These are phyloP conservation scores for Fusarium graminum DNA, from an alignment of 2,329 filamentous ascomycete species.

Conservation along the genomic window DNA sequence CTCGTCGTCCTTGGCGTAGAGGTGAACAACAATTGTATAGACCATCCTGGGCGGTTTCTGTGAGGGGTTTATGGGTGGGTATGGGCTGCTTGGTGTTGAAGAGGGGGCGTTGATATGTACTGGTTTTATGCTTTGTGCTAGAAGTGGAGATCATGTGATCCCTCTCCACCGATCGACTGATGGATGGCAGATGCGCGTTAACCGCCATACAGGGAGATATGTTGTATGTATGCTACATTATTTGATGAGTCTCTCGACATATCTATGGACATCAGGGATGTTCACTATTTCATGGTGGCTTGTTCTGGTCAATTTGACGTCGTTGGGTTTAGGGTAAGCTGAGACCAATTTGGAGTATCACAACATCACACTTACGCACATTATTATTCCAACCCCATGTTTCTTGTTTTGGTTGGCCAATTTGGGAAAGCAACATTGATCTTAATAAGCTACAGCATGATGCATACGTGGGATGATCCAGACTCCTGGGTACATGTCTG, in stretches of 20 bases:
- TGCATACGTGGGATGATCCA: background rate
- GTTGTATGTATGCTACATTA: background rate
- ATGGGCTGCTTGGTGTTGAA: conserved; percentile 7
- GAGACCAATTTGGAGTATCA: no score
- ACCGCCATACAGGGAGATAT: background rate
- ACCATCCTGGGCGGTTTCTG: conserved; percentile 61
- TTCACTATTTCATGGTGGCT: no score
- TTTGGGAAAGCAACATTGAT: background rate
- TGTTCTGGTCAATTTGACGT: no score
- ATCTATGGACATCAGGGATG: no score
- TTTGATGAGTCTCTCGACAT: background rate
- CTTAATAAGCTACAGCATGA: background rate
- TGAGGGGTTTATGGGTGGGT: background rate
- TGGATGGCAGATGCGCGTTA: conserved; percentile 19
- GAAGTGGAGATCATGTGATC: conserved; percentile 35
- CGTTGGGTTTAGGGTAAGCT: no score
- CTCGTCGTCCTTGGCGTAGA: conserved; percentile 76
- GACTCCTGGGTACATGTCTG: background rate
- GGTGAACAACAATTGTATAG: conserved; percentile 77
- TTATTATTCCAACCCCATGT: no score
- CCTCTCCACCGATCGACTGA: conserved; percentile 32
- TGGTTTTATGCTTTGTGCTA: conserved; percentile 34
- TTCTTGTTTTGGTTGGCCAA: no score
- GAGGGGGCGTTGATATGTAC: conserved; percentile 26
- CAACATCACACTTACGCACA: no score